A percentile compares a stretch with the other conserved stretches of the same genome.
These are phyloP conservation scores for Acmispon strigosus DNA, from an alignment of 306 rosid genomes.

Conservation along the genomic window DNA sequence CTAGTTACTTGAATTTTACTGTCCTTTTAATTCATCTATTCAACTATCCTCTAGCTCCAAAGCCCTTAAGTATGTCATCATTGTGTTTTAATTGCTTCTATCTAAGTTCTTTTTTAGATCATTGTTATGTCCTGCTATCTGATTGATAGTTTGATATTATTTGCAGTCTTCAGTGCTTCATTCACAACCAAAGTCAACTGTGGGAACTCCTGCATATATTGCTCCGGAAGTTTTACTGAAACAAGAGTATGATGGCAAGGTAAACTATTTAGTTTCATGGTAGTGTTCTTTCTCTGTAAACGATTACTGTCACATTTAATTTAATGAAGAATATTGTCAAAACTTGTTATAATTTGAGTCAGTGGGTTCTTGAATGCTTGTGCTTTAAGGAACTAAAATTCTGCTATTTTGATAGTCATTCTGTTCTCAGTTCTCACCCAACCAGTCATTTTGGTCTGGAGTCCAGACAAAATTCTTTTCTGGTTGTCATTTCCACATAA, in stretches of 20 bases:
- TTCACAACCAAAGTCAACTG: slow-evolving; percentile 96
- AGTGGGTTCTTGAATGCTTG: background rate
- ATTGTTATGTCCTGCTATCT: background rate
- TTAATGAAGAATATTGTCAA: background rate
- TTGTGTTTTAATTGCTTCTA: background rate
- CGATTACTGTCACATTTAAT: background rate
- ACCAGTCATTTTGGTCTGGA: slow-evolving; percentile 2
- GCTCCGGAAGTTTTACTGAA: slow-evolving; percentile 88
- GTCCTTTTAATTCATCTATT: background rate
- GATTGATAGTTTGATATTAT: background rate
- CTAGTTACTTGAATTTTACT: background rate
- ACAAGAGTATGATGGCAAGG: slow-evolving; percentile 97
- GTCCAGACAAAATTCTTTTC: background rate
- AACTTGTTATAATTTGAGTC: background rate
- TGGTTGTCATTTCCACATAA: background rate
- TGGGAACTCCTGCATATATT: slow-evolving; percentile 96
- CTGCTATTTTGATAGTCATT: background rate
- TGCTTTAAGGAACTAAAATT: background rate
- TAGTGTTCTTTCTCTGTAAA: background rate
- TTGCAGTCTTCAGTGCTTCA: slow-evolving; percentile 86
- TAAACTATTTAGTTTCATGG: slow-evolving; percentile 19
- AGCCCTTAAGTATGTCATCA: background rate
- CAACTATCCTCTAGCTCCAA: background rate
- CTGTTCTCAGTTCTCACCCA: background rate
- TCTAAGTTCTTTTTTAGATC: background rate